Evolutionary conservation across 345 rosid genomes (phyloP), one percentile per base, ranked within the genome.

Genomic region (Mangifera indica): DNA sequence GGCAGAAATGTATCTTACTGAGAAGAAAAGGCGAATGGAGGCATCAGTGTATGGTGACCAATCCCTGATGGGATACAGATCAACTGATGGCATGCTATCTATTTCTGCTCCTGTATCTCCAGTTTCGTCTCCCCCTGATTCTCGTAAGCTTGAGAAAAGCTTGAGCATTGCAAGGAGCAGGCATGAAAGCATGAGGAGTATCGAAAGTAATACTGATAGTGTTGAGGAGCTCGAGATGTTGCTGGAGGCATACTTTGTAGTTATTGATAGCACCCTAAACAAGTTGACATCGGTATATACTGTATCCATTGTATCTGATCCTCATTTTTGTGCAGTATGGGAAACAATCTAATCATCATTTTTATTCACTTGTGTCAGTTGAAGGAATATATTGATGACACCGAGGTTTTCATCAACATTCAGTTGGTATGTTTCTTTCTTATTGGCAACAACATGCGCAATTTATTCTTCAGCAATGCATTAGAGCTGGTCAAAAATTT

Each of bases 1-100:
- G 99, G 99, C 99, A 2, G 99, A 95, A 82, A 91, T 95, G 99
- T 89, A 87, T 84, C 96, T 95, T 25, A 93, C 98, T 2, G 99
- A 95, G 83, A 95, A 95, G 87, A 95, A 95, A 81, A 85, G 71
- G 42, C 85, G 98, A 70, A 87, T 89, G 90, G 99, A 92, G 69
- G 81, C 97, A 45, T 73, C 87, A 70, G 76, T 92, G 56, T 89
- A 84, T 45, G 93, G 97, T 66, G 99, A 95, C 67, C 99, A 82
- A 72, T 89, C 96, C 53, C 9, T 86, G 69, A 55, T 86, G 67
- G 97, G 94, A 63, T 91, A 81, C 76, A 73, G 87, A 73, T 91
- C 98, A 21, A 88, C 73, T 65, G 99, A 95, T 81, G 88, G 93
- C 55, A 69, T 83, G 12, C 46, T 76, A 45, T 95, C 97, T 63